Evolutionary conservation across 441 rosid genomes (phyloP), one percentile per base, ranked within the genome.

Genomic region (Theobroma grandiflorum): DNA sequence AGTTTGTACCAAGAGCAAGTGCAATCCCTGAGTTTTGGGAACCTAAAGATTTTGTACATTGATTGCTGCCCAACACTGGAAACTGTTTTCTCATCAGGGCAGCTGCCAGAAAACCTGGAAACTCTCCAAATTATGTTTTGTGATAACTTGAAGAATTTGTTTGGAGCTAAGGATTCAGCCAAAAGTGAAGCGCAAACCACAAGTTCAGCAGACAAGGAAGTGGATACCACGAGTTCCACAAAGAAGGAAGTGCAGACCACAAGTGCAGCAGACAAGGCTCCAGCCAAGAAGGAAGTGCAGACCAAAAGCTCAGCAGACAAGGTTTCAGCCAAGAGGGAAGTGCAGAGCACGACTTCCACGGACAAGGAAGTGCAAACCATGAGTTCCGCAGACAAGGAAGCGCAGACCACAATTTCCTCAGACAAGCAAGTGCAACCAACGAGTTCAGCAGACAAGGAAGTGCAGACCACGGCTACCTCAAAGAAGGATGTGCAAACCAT

Each of bases 31-130:
- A 57, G 71, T 80, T 81, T 88, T 6, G 45, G 22, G 45, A 83
- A 83, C 50, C 90, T 90, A 53, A 87, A 82, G 74, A 55, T 52
- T 3, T 76, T 91, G 85, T 72, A 59, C 82, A 43, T 92, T 14
- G 91, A 88, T 45, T 88, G 86, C 63, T 91, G 93, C 65, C 88
- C 91, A 7, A 79, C 6, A 57, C 89, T 91, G 61, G 65, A 38
- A 43, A 53, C 74, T 18, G 43, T 85, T 70, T 88, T 87, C 81
- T 8, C 80, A 6, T 81, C 80, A 15, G 38, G 81, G 8, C 74
- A 71, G 75, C 53, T 81, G 42, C 89, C 89, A n/a, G 61, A 42
- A 79, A 86, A 78, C 67, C 88, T 90, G 33, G 71, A 67, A 81
- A 80, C 22, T 43, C 83, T 89, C n/a, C 52, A 80, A 61, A 63